Evolutionary conservation across 371 early-diverging fungal genomes (phyloP), one percentile per base, ranked within the genome.

Genomic region (Mortierella sp.): DNA sequence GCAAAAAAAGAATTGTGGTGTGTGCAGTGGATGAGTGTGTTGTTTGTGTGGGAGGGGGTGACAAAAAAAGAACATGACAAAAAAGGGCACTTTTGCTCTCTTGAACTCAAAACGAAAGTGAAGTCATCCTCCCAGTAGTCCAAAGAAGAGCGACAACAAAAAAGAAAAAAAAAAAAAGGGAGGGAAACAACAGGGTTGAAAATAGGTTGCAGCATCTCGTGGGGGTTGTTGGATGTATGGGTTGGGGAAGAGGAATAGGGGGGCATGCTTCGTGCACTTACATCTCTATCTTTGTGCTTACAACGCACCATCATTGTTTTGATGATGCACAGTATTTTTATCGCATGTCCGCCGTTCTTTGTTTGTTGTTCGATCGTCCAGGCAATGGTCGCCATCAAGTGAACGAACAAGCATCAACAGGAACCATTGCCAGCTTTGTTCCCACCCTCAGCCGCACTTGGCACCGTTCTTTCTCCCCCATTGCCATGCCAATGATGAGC

Each of bases 1-100:
- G 11, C 29, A 56, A 60, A 60, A 60, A 60, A 60, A 60, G 29
- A 60, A 29, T 14, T 60, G 60, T 60, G 60, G 60, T 60, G 60
- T 60, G 60, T 29, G 29, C 58, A 56, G 58, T 56, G 27, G 58
- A 21, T 27, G 60, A 29, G 5, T 21, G 32, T 29, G 5, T 27
- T 60, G 60, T 60, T 12, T 32, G 60, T 41, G 41, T 41, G 41
- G 41, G 41, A 41, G 41, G 60, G 60, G 58, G 60, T 3, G 16
- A 5, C 29, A 29, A 11, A 60, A 27, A 8, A 56, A 12, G 58
- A 11, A 32, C 4, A 29, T 11, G n/a, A n/a, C 60, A 16, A 60
- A 60, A 60, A 32, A 46, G 48, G 60, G 32, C 60, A 8, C 29
- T 29, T 58, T 29, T 60, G 51, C 56, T 56, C 27, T 27, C 27